phyloP scores from a whole-genome alignment of 345 rosid genomes.

The Eucalyptus tenuipes region DNA sequence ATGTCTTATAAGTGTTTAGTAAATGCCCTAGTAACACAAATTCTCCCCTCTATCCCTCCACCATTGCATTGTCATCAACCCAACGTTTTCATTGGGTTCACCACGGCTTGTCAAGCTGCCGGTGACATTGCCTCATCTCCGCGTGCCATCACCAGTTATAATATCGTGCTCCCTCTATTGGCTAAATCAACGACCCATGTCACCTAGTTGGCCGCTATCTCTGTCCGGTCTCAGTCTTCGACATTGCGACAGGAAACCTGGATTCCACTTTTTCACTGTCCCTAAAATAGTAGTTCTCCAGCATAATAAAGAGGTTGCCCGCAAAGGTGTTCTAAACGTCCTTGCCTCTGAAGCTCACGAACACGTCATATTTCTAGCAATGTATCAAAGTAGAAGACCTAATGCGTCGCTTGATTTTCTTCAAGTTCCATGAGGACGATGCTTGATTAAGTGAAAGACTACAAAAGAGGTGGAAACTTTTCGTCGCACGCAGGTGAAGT shows the following conservation, averaged over 20 bases:
- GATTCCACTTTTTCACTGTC: neutral
- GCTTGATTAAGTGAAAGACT: neutral
- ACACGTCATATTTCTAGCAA: neutral
- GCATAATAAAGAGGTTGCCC: neutral
- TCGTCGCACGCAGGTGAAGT: neutral
- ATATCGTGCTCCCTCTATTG: neutral
- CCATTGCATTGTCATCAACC: neutral
- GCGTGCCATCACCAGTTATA: neutral
- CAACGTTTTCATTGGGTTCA: neutral
- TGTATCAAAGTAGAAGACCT: neutral
- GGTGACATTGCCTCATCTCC: neutral
- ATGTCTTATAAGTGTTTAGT: neutral
- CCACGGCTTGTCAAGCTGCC: neutral
- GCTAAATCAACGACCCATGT: neutral
- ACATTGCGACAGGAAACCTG: neutral
- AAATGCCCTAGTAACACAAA: neutral
- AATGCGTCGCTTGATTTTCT: neutral
- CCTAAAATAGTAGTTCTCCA: neutral
- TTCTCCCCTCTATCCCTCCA: neutral
- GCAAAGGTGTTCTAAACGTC: neutral
- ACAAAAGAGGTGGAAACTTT: neutral
- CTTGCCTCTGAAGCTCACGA: neutral
- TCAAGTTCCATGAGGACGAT: neutral
- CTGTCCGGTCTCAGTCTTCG: neutral
- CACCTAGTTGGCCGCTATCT: neutral